Evolutionary conservation across 169 alveolate species (phyloP), one percentile per base, ranked within the genome.

Genomic region (Plasmodium relictum): DNA sequence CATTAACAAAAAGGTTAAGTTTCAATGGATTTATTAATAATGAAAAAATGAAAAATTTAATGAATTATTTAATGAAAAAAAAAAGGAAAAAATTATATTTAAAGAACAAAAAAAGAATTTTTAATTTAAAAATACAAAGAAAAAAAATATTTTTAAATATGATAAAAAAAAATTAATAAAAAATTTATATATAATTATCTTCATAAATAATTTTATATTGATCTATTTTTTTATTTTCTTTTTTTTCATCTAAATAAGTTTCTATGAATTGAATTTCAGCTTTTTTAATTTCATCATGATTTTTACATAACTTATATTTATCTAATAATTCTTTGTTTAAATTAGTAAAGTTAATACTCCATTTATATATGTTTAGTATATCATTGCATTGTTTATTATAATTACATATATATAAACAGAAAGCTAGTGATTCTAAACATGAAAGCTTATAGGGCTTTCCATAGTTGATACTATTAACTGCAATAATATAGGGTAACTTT

Each of bases 401-500:
- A 63, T 73, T 73, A 86, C 92, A 86, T n/a, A 86, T 18, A 71
- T 86, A 86, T 58, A 86, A 61, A 39, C 92, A 86, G 70, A 71
- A 86, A 7, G 92, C 92, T 65, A 86, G 61, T 4, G 92, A 86
- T 72, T 86, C 92, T 56, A 86, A 71, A 18, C 92, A 86, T 16
- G 92, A 86, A 24, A 86, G 87, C 65, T 86, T 86, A 41, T 86
- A 86, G 31, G 92, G 88, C 39, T 86, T 86, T 86, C 92, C 92
- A 86, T 86, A 86, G 71, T 86, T 86, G 58, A 86, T 86, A 52
- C 92, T 86, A 44, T 86, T 86, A 42, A 86, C 92, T 42, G 92
- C 92, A 71, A 86, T 86, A 20, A 71, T 71, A 41, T 86, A 86
- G 4, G 92, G 92, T 45, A 86, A 61, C 62, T 86, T 86, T 73